Evolutionary conservation across 2,329 filamentous ascomycete genomes (phyloP).

Genomic region (Fusarium cyanostomum): DNA sequence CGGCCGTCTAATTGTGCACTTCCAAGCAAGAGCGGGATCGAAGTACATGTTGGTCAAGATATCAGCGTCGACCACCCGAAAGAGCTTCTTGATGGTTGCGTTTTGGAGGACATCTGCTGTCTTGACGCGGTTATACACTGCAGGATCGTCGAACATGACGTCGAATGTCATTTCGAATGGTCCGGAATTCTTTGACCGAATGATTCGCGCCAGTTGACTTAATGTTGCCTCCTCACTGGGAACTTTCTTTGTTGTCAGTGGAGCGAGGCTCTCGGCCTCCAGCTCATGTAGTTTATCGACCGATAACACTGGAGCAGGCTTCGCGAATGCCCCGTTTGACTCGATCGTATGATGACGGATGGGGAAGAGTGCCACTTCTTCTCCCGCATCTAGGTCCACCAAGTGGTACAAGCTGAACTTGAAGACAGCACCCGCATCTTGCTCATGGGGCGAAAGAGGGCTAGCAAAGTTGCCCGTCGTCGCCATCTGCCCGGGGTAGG

Average conservation of each 20-base stretch:
- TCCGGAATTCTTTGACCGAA: slow-evolving; percentile 61
- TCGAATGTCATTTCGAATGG: slow-evolving; percentile 63
- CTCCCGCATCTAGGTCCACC: slow-evolving; percentile 48
- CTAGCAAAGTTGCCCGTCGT: slow-evolving; percentile 60
- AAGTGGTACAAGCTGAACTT: slow-evolving; percentile 60
- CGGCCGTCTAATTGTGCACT: slow-evolving; percentile 53
- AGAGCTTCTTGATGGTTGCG: slow-evolving; percentile 48
- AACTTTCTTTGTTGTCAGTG: slow-evolving; percentile 2
- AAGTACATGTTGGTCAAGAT: slow-evolving; percentile 51
- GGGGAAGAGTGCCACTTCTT: slow-evolving; percentile 8
- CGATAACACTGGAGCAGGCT: not conserved
- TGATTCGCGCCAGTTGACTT: slow-evolving; percentile 48
- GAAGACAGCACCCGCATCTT: slow-evolving; percentile 47
- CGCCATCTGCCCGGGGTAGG: slow-evolving; percentile 58
- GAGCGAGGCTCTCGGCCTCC: not conserved
- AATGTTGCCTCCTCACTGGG: slow-evolving; percentile 26
- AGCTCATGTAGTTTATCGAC: not conserved
- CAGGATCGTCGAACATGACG: slow-evolving; percentile 55
- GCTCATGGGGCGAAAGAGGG: slow-evolving; percentile 35
- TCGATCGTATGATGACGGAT: not conserved
- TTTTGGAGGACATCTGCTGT: slow-evolving; percentile 48
- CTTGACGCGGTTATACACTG: slow-evolving; percentile 50
- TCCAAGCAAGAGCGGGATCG: slow-evolving; percentile 56
- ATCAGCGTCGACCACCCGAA: slow-evolving; percentile 40
- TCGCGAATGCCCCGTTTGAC: not conserved